Percentiles rank a stretch among this genome's conserved stretches.
Evolutionary conservation across 768 basidiomycete species (phyloP).

Genomic region (Crassisporium funariophilum): DNA sequence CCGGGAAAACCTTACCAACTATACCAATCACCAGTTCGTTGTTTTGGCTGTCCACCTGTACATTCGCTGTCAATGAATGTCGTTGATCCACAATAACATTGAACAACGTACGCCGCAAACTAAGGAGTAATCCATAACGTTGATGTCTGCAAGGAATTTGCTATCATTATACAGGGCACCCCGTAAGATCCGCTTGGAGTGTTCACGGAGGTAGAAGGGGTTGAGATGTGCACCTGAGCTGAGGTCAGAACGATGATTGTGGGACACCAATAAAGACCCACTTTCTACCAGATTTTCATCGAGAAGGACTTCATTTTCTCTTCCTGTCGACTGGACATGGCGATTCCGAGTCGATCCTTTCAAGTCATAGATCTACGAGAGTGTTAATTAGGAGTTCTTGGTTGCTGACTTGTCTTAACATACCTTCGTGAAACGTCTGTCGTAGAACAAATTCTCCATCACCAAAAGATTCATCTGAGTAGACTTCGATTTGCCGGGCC

Average conservation of each 20-base stretch:
- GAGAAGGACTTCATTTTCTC: conserved; percentile 90
- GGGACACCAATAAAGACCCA: conserved; percentile 33
- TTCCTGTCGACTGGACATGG: conserved; percentile 86
- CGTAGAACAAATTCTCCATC: conserved; percentile 98
- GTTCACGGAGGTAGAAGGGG: conserved; percentile 95
- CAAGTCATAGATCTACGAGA: conserved; percentile 84
- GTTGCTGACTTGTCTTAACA: conserved; percentile 1
- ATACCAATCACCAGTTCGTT: conserved; percentile 96
- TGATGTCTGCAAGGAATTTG: conserved; percentile 90
- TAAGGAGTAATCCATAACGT: conserved; percentile 97
- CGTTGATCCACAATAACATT: background rate
- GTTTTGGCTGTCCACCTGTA: conserved; percentile 79
- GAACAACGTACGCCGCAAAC: conserved; percentile 67
- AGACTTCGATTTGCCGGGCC: conserved; percentile 66
- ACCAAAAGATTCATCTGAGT: conserved; percentile 95
- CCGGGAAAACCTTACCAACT: conserved; percentile 66
- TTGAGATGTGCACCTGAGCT: conserved; percentile 74
- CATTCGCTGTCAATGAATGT: background rate
- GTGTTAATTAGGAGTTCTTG: conserved; percentile 34
- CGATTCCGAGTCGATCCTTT: conserved; percentile 96
- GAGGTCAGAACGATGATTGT: conserved; percentile 5
- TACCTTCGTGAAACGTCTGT: conserved; percentile 87
- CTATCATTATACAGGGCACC: conserved; percentile 94
- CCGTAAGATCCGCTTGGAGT: conserved; percentile 89
- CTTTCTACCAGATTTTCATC: conserved; percentile 96